Evolutionary conservation across 768 basidiomycete species (phyloP), one percentile per base, ranked within the genome.

Genomic region (Nevesoporus exiguus): DNA sequence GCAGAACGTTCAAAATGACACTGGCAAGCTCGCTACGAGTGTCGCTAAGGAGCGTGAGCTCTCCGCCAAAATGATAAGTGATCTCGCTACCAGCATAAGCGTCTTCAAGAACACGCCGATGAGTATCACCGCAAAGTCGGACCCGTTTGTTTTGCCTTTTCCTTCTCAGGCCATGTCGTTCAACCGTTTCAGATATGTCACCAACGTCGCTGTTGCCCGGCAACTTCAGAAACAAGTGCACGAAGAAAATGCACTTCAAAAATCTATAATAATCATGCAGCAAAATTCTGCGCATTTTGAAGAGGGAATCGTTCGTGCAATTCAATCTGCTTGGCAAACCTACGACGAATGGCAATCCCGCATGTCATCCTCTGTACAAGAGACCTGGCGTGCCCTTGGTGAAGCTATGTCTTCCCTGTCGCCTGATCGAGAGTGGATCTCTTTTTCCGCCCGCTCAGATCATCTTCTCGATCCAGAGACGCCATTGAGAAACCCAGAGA

Each of bases 391-490:
- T 48, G 67, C 69, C 2, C 81, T 98, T 52, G 84, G 88, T 24
- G 73, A 77, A 31, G 77, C 85, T 60, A 90, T 98, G 82, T 80
- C 83, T 27, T 77, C 85, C 8, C 80, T 98, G 33, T 82, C 86
- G 21, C 87, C 94, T 0, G 93, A 95, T 61, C 75, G 85, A 50
- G 97, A 99, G 70, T 99, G 96, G 96, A 90, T 98, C 58, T 81
- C 90, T 7, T 98, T 99, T 71, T 86, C 91, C 1, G 93, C 93
- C 0, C 81, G 96, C 24, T 86, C 86, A 17, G 96, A 98, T 67
- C 96, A 98, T 70, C 82, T 99, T 15, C 80, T 99, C 47, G 93
- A 99, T 71, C 96, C 96, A 1, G 95, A 98, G 64, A 99, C 96
- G 0, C 96, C 96, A 2, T 77, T 98, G 15, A 79, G 93, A 19